These are phyloP conservation scores for Fusarium sp. DNA, from an alignment of 2,329 filamentous ascomycete genomes.

Conservation along the genomic window DNA sequence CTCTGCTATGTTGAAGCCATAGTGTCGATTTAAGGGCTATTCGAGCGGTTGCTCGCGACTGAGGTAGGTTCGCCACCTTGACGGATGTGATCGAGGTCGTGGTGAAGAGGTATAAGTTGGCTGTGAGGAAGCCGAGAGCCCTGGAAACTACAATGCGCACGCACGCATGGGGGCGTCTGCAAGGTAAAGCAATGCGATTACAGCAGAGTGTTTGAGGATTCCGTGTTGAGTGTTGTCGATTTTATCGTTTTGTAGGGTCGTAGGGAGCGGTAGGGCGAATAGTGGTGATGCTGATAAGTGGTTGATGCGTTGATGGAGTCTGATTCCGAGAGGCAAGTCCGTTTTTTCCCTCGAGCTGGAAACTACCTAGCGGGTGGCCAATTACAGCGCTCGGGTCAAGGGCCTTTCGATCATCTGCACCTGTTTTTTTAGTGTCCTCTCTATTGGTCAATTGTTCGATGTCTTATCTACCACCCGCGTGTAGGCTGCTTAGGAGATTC, in stretches of 20 bases:
- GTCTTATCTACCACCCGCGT: constrained; percentile 9
- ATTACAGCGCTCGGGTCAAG: constrained; percentile 27
- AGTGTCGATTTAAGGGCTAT: constrained; percentile 48
- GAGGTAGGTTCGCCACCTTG: constrained; percentile 51
- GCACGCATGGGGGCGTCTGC: constrained; percentile 10
- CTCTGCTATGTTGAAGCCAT: constrained; percentile 55
- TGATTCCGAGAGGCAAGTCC: constrained; percentile 26
- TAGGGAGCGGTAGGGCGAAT: constrained; percentile 1
- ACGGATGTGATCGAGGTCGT: constrained; percentile 23
- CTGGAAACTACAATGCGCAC: constrained; percentile 15
- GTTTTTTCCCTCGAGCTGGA: constrained; percentile 36
- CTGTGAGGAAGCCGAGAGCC: constrained; percentile 19
- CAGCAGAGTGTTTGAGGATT: neutral
- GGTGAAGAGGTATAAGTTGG: constrained; percentile 12
- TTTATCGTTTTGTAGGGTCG: neutral
- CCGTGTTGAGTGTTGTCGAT: neutral
- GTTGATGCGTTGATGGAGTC: constrained; percentile 24
- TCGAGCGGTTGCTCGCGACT: constrained; percentile 56
- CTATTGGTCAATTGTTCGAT: constrained; percentile 36
- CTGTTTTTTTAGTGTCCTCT: constrained; percentile 4
- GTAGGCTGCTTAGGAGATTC: neutral
- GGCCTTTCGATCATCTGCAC: constrained; percentile 7
- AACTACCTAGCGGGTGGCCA: constrained; percentile 27
- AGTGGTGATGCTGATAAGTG: constrained; percentile 24
- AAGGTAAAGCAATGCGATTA: neutral